Conservation (phyloP, 345 rosid species). For the Eucalyptus erythrocorys region DNA sequence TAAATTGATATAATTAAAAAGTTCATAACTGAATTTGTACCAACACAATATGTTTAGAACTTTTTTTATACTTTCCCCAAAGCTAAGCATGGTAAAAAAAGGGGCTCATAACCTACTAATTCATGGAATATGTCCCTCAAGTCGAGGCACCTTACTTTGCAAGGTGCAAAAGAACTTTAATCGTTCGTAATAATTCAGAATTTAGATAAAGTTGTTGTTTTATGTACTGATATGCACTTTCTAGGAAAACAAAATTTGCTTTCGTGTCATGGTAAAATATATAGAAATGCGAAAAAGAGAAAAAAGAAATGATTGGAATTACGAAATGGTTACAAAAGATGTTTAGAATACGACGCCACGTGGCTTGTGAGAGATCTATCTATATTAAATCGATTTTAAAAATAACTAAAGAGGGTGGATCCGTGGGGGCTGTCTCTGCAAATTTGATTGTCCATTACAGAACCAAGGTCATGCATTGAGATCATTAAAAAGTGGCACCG, state of each 20-base stretch:
- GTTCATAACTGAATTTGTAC: too few species aligned
- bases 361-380: not conserved
- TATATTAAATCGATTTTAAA: not conserved
- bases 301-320: not conserved
- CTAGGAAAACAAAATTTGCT: not conserved
- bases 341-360: not conserved
- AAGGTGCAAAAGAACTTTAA: not conserved
- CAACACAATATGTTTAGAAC: accelerated
- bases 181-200: not conserved
- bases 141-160: not conserved
- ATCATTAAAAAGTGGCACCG: not conserved
- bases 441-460: not conserved
- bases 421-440: not conserved
- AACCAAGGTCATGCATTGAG: not conserved
- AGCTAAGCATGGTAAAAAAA: not conserved
- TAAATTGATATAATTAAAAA: accelerated
- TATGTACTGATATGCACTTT: not conserved
- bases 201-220: not conserved
- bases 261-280: not conserved
- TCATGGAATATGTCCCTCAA: not conserved
- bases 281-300: not conserved
- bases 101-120: not conserved
- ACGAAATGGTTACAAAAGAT: not conserved
- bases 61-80: too few species aligned
- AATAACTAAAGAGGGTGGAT: not conserved